These are phyloP conservation scores for Neurospora tetraspora DNA, from an alignment of 495 filamentous ascomycete species.

Conservation along the genomic window DNA sequence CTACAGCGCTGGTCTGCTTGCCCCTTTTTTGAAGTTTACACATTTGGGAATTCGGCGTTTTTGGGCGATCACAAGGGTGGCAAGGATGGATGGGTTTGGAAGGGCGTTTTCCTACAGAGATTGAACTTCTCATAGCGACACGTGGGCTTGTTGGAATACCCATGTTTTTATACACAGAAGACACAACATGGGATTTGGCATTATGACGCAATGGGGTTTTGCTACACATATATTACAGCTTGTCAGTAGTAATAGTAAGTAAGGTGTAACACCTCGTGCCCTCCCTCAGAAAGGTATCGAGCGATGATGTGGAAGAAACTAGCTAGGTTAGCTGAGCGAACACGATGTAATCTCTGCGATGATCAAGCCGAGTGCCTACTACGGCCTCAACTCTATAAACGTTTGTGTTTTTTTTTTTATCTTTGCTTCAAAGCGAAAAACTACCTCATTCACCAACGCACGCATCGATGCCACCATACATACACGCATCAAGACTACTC, in stretches of 20 bases:
- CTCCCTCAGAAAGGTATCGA: background rate
- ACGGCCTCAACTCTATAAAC: background rate
- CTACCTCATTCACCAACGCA: background rate
- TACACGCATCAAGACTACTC: background rate
- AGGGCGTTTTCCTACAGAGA: background rate
- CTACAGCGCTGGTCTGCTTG: background rate
- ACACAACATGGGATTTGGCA: background rate
- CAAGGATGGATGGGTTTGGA: background rate
- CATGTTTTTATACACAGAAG: background rate
- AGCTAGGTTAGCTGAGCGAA: background rate
- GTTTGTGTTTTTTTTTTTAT: background rate
- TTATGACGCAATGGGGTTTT: background rate
- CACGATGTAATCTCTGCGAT: background rate
- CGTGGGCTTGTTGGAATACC: background rate
- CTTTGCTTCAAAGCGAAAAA: background rate
- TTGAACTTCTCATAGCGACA: background rate
- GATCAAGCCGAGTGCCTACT: background rate
- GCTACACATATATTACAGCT: background rate
- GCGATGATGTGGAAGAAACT: background rate
- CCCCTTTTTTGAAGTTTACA: background rate
- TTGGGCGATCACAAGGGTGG: background rate
- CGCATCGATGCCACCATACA: too few relatives aligned
- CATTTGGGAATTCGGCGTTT: background rate
- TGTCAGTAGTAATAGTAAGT: background rate
- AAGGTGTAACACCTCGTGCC: background rate